Evolutionary conservation across 75 land plant genomes (phyloP).

Genomic region (Isoetes taiwanensis): DNA sequence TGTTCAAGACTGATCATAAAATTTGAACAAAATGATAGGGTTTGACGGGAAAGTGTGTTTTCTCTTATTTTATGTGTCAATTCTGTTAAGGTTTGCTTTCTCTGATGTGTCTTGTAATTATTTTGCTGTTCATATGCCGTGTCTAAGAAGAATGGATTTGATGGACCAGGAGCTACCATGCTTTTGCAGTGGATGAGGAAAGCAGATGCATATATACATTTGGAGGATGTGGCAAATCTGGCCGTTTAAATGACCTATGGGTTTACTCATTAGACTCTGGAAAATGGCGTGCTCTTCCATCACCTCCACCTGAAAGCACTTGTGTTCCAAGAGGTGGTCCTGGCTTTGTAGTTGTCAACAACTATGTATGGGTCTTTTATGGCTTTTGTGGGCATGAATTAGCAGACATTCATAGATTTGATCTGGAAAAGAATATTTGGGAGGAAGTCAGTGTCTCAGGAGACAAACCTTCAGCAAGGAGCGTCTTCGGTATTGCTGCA

Average conservation of each 20-base stretch:
- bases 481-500: constrained; percentile 49
- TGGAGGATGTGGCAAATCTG: constrained; percentile 74
- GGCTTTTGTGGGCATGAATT: constrained; percentile 59
- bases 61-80: no score
- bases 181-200: constrained; percentile 52
- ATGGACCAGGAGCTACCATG: constrained; percentile 69
- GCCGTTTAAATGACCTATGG: constrained; percentile 83
- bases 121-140: no score
- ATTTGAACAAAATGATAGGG: no score
- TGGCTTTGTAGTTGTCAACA: constrained; percentile 40
- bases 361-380: constrained; percentile 69
- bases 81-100: no score
- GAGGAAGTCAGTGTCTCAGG: constrained; percentile 41
- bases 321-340: constrained; percentile 75
- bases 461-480: constrained; percentile 54
- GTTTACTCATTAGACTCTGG: constrained; percentile 34
- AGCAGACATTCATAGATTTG: constrained; percentile 66
- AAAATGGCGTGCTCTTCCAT: constrained; percentile 42
- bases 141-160: background rate
- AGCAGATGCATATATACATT: constrained; percentile 47
- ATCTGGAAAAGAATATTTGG: constrained; percentile 33
- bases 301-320: constrained; percentile 28
- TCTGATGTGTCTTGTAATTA: no score
- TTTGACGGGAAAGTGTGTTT: no score
- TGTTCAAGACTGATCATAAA: no score